Conservation (phyloP, 345 rosid species). For the Microcos paniculata region DNA sequence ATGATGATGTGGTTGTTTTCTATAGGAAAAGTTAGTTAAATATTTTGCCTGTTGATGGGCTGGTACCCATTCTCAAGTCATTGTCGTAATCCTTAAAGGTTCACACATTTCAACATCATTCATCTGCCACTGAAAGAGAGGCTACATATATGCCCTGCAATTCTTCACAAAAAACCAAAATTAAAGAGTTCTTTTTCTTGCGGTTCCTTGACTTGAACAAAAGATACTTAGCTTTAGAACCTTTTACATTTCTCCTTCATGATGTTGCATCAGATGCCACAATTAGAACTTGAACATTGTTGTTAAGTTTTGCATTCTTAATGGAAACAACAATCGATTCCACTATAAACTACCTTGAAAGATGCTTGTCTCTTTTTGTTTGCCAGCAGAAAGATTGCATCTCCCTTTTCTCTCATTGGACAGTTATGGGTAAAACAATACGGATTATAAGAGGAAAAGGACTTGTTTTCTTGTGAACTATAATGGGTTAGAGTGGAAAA, state of each 20-base stretch:
- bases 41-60: not conserved
- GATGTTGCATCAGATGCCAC: not conserved
- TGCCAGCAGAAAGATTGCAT: no score
- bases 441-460: no score
- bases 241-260: not conserved
- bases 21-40: not conserved
- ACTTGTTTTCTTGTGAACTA: no score
- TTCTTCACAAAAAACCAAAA: not conserved
- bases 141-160: not conserved
- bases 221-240: not conserved
- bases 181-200: not conserved
- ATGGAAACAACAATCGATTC: not conserved
- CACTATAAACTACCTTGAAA: not conserved
- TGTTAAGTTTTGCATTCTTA: not conserved
- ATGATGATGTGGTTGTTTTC: not conserved
- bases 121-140: not conserved
- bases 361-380: not conserved
- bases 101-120: slow-evolving; percentile 18
- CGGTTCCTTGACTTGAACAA: not conserved
- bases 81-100: slow-evolving; percentile 9
- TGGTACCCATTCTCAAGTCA: slow-evolving; percentile 15
- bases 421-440: no score
- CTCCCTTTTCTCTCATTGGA: no score
- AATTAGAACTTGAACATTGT: not conserved
- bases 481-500: no score